Conservation (phyloP, 1,284 basidiomycete species). For the Apiotrichum laibachii region DNA sequence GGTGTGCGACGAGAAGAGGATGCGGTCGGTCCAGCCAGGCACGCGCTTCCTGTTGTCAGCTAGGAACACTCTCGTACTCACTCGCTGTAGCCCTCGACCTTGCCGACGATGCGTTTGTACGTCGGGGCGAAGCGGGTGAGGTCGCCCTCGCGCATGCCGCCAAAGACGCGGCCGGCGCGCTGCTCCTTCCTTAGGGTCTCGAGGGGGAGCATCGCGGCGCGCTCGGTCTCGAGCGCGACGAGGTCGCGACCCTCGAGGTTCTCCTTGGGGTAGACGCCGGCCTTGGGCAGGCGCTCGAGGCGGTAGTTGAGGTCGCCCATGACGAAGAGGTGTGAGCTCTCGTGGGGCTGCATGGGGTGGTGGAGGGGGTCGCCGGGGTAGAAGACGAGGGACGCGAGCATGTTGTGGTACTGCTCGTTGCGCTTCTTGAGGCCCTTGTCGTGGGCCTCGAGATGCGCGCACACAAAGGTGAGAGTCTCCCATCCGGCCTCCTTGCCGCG, state of each 20-base stretch:
- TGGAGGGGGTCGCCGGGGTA: slow-evolving; percentile 56
- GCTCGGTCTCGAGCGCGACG: slow-evolving; percentile 57
- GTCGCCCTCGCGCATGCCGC: slow-evolving; percentile 73
- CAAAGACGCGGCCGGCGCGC: slow-evolving; percentile 62
- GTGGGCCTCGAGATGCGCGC: slow-evolving; percentile 84
- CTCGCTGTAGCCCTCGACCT: slow-evolving; percentile 72
- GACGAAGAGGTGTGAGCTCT: slow-evolving; percentile 79
- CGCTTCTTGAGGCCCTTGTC: slow-evolving; percentile 68
- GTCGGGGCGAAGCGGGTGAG: slow-evolving; percentile 82
- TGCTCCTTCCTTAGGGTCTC: slow-evolving; percentile 73
- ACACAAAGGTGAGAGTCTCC: slow-evolving; percentile 90
- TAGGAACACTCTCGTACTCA: slow-evolving; percentile 47
- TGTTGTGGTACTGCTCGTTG: slow-evolving; percentile 72
- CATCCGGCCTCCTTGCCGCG: slow-evolving; percentile 56
- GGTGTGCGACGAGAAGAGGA: slow-evolving; percentile 78
- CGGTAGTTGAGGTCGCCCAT: slow-evolving; percentile 90
- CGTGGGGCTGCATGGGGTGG: slow-evolving; percentile 63
- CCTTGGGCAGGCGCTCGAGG: slow-evolving; percentile 59
- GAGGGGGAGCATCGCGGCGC: slow-evolving; percentile 66
- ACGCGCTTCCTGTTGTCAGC: slow-evolving; percentile 60
- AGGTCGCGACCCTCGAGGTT: slow-evolving; percentile 34
- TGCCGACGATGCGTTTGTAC: slow-evolving; percentile 79
- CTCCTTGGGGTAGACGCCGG: slow-evolving; percentile 29
- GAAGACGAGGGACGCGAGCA: slow-evolving; percentile 80
- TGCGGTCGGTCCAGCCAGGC: slow-evolving; percentile 93